Conservation (phyloP, 805 yeast species). For the Metschnikowia sp. region DNA sequence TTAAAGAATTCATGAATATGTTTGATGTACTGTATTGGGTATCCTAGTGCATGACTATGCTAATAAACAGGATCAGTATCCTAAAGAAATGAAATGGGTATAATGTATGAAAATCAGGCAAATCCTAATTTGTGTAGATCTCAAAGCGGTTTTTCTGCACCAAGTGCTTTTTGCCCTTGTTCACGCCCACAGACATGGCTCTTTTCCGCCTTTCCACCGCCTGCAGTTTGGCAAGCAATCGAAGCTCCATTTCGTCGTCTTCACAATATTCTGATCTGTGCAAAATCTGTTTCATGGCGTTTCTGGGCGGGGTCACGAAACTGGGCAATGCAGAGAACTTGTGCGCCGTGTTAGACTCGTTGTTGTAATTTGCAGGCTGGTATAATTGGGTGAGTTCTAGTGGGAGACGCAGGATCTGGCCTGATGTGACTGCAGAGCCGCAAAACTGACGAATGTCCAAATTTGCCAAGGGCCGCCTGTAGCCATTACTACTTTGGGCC, state of each 20-base stretch:
- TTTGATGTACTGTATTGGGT: conserved; percentile 6
- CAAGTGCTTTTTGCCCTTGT: conserved; percentile 32
- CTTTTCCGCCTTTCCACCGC: conserved; percentile 26
- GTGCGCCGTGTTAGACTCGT: conserved; percentile 27
- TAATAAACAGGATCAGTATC: neutral
- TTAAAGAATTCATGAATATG: too few species aligned
- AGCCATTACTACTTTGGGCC: conserved; percentile 5
- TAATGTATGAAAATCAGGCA: neutral
- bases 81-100: neutral
- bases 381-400: conserved; percentile 26
- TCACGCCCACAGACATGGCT: conserved; percentile 38
- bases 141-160: conserved; percentile 32
- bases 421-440: conserved; percentile 21
- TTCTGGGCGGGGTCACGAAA: conserved; percentile 36
- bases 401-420: conserved; percentile 10
- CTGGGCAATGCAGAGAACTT: conserved; percentile 29
- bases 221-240: conserved; percentile 20
- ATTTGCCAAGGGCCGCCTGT: conserved; percentile 27
- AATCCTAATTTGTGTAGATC: conserved; percentile 11
- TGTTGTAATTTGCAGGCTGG: conserved; percentile 29
- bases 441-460: conserved; percentile 29
- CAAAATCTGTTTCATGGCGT: conserved; percentile 21
- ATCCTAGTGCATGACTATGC: conserved; percentile 1
- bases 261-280: conserved; percentile 12
- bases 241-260: conserved; percentile 20